phyloP scores from a whole-genome alignment of 805 yeast species.

The Barnettozyma sucrosica region DNA sequence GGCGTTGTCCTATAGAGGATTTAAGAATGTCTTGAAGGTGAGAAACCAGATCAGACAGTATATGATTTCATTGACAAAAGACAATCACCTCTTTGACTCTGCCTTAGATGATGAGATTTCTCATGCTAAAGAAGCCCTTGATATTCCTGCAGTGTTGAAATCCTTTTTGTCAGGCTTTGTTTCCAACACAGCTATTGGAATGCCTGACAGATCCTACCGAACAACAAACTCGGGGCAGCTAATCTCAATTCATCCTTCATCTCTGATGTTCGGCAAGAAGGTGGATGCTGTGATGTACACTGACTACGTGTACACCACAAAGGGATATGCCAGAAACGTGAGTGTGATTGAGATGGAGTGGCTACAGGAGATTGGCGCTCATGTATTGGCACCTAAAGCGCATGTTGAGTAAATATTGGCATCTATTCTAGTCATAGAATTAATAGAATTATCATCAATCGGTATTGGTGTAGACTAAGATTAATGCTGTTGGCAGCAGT shows the following conservation, averaged over 20 bases:
- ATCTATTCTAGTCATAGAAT: background rate
- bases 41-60: slow-evolving; percentile 70
- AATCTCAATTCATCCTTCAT: slow-evolving; percentile 86
- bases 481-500: too few species aligned
- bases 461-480: too few species aligned
- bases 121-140: slow-evolving; percentile 29
- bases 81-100: slow-evolving; percentile 25
- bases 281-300: slow-evolving; percentile 89
- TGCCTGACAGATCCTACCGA: slow-evolving; percentile 90
- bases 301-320: slow-evolving; percentile 88
- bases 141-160: slow-evolving; percentile 57
- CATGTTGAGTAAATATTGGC: background rate
- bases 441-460: too few species aligned
- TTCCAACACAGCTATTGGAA: slow-evolving; percentile 87
- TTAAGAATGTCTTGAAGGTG: slow-evolving; percentile 69
- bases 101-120: slow-evolving; percentile 8
- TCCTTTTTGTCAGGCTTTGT: slow-evolving; percentile 80
- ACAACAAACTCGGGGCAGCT: slow-evolving; percentile 82
- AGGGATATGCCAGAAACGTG: slow-evolving; percentile 90
- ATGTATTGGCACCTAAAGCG: slow-evolving; percentile 13
- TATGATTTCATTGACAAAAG: slow-evolving; percentile 45
- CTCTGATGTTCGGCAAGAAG: slow-evolving; percentile 74
- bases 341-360: slow-evolving; percentile 75
- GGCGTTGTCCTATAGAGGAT: slow-evolving; percentile 71
- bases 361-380: slow-evolving; percentile 60